phyloP scores from a whole-genome alignment of 108 stramenopile species.

The Cyclotella distinguenda region DNA sequence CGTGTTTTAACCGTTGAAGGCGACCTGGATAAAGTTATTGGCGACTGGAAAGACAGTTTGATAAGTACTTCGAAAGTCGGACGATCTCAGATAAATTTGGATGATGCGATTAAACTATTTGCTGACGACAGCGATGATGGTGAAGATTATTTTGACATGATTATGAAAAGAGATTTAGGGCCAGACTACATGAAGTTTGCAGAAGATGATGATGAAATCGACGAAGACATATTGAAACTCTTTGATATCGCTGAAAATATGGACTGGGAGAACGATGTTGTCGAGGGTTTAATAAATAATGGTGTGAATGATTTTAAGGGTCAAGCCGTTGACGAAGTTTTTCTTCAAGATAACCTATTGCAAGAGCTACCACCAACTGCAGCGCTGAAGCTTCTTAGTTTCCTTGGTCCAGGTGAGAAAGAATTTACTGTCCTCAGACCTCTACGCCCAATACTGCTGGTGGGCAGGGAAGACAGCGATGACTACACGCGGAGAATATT shows the following conservation, averaged over 20 bases:
- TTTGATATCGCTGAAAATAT: slow-evolving; percentile 11
- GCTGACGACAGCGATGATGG: slow-evolving; percentile 18
- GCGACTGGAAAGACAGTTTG: slow-evolving; percentile 40
- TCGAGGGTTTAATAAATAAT: slow-evolving; percentile 9
- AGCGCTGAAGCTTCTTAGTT: slow-evolving; percentile 28
- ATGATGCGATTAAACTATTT: slow-evolving; percentile 17
- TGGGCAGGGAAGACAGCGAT: slow-evolving; percentile 44
- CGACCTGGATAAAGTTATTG: slow-evolving; percentile 30
- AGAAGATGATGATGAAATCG: slow-evolving; percentile 39
- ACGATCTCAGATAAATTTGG: slow-evolving; percentile 9
- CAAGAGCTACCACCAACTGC: slow-evolving; percentile 37
- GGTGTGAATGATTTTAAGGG: slow-evolving; percentile 21
- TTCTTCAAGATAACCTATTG: slow-evolving; percentile 19
- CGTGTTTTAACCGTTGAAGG: slow-evolving; percentile 40
- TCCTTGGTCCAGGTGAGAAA: slow-evolving; percentile 27
- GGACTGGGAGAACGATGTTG: no score
- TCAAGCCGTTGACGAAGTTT: neutral
- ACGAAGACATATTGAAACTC: slow-evolving; percentile 40
- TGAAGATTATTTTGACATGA: slow-evolving; percentile 42
- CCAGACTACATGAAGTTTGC: slow-evolving; percentile 30
- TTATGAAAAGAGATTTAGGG: slow-evolving; percentile 48
- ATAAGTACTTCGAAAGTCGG: slow-evolving; percentile 2
- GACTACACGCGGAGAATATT: slow-evolving; percentile 44
- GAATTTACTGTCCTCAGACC: slow-evolving; percentile 36
- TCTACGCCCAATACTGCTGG: slow-evolving; percentile 27